Conservation (phyloP, 805 yeast genomes). For the Vanderwaltozyma verrucispora region DNA sequence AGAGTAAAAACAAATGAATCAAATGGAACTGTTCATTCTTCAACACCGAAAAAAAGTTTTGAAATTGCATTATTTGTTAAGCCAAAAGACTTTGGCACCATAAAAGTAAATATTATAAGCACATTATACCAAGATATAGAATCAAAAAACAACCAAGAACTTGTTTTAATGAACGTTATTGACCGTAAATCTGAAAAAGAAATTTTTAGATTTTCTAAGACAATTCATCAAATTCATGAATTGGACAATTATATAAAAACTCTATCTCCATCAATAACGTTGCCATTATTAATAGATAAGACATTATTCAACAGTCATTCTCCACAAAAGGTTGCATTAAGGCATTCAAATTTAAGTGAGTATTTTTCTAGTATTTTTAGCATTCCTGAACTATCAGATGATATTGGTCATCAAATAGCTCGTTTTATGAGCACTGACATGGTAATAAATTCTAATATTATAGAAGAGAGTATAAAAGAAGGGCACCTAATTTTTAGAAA, state of each 20-base stretch:
- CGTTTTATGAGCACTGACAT: conserved; percentile 59
- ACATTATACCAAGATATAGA: conserved; percentile 34
- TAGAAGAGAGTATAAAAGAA: conserved; percentile 44
- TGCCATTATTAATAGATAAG: conserved; percentile 59
- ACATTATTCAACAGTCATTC: conserved; percentile 39
- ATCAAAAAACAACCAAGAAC: conserved; percentile 44
- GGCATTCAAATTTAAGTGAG: conserved; percentile 45
- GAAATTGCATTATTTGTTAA: conserved; percentile 45
- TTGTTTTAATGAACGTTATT: conserved; percentile 48
- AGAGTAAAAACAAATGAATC: neutral
- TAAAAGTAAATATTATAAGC: conserved; percentile 39
- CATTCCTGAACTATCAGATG: conserved; percentile 48
- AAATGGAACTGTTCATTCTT: neutral
- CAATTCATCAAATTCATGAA: conserved; percentile 45
- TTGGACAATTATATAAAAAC: conserved; percentile 55
- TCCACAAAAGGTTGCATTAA: conserved; percentile 54
- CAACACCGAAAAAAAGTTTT: neutral
- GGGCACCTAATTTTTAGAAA: conserved; percentile 56
- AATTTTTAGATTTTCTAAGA: conserved; percentile 65
- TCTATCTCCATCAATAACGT: conserved; percentile 35
- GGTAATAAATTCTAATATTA: conserved; percentile 48
- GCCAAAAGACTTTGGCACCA: conserved; percentile 47
- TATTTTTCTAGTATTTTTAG: conserved; percentile 49
- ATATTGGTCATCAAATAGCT: conserved; percentile 44
- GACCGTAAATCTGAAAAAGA: conserved; percentile 54